A percentile compares a stretch with the other conserved stretches of the same genome.
phyloP scores from a whole-genome alignment of 2,329 filamentous ascomycete species.

The Teratosphaeriaceae sp. region DNA sequence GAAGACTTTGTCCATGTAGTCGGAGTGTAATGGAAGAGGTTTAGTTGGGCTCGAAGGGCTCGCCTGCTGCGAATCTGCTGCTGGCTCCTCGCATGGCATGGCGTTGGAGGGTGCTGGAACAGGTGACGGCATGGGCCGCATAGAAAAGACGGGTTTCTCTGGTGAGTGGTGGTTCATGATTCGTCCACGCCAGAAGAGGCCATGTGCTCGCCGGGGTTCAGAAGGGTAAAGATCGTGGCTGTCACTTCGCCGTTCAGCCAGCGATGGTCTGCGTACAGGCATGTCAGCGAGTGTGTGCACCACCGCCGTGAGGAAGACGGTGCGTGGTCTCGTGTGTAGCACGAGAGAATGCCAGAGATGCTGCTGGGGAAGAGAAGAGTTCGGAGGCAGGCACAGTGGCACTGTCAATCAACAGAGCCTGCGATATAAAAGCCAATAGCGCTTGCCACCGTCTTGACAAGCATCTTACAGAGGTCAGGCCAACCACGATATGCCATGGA shows the following conservation, averaged over 20 bases:
- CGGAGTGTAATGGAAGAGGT: constrained; percentile 10
- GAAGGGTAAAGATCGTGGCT: neutral
- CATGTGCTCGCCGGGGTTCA: constrained; percentile 5
- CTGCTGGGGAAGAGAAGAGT: neutral
- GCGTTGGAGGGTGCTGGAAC: constrained; percentile 18
- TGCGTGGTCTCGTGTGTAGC: no score
- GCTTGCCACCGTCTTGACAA: constrained; percentile 9
- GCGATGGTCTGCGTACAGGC: constrained; percentile 23
- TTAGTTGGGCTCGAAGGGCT: constrained; percentile 7
- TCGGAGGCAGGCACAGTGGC: neutral
- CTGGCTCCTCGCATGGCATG: constrained; percentile 18
- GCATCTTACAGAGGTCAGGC: constrained; percentile 7
- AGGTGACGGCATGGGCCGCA: constrained; percentile 13
- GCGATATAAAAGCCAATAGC: constrained; percentile 8
- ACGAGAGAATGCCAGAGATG: no score
- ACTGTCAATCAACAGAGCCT: neutral
- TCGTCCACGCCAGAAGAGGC: constrained; percentile 20
- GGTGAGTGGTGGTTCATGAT: constrained; percentile 20
- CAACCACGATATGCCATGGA: constrained; percentile 10
- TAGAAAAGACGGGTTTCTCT: constrained; percentile 13
- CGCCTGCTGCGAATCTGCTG: constrained; percentile 15
- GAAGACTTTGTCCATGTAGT: constrained; percentile 20
- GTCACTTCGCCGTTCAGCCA: constrained; percentile 18
- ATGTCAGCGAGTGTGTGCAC: constrained; percentile 16
- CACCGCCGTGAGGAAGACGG: no score